Evolutionary conservation across 2,329 filamentous ascomycete species (phyloP).

Genomic region (Rasamsonia emersonii): DNA sequence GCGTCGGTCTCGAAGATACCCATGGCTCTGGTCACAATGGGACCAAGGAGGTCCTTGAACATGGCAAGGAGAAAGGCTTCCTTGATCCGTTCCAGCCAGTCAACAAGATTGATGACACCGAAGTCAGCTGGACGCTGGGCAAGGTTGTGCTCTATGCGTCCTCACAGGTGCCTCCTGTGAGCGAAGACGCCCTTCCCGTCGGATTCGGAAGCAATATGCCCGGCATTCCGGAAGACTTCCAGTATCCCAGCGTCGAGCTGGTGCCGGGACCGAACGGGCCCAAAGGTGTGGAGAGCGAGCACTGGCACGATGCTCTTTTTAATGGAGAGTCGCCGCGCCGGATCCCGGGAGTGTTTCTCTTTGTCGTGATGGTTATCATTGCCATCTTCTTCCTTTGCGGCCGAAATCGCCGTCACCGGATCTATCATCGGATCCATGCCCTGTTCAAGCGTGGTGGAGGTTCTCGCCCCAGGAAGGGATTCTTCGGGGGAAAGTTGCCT

Average conservation of each 20-base stretch:
- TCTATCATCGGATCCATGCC: constrained; percentile 48
- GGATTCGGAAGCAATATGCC: constrained; percentile 84
- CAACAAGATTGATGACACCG: constrained; percentile 80
- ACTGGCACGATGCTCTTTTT: constrained; percentile 56
- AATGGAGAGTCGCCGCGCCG: constrained; percentile 58
- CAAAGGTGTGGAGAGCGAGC: constrained; percentile 34
- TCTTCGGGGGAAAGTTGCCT: constrained; percentile 51
- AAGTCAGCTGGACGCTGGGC: constrained; percentile 94
- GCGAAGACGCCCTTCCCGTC: constrained; percentile 59
- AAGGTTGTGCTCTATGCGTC: constrained; percentile 95
- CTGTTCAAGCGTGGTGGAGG: constrained; percentile 22
- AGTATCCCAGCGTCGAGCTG: constrained; percentile 52
- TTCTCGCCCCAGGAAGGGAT: constrained; percentile 35
- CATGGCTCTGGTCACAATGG: constrained; percentile 53
- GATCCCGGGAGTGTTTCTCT: constrained; percentile 66
- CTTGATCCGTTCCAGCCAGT: constrained; percentile 84
- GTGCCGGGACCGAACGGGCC: constrained; percentile 23
- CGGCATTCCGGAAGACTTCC: constrained; percentile 66
- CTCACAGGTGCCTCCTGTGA: constrained; percentile 66
- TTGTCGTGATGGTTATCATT: constrained; percentile 63
- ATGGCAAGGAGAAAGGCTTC: constrained; percentile 65
- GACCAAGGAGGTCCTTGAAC: constrained; percentile 60
- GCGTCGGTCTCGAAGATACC: constrained; percentile 65
- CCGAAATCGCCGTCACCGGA: constrained; percentile 60
- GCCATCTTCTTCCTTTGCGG: constrained; percentile 68